Evolutionary conservation across 1,284 basidiomycete genomes (phyloP).

Genomic region (Trichosporon sp.): DNA sequence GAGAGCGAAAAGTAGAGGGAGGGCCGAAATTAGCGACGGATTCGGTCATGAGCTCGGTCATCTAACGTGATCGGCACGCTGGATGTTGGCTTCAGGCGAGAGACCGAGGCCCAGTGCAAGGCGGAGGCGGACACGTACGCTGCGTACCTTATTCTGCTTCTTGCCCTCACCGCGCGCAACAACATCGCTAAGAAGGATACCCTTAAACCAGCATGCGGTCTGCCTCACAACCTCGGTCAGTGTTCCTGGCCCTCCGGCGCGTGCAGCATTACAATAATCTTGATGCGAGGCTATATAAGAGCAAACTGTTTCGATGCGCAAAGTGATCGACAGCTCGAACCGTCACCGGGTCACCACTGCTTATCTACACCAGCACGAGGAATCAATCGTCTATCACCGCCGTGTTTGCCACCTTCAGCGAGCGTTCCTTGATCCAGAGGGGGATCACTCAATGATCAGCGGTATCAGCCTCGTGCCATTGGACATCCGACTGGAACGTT

Average conservation of each 20-base stretch:
- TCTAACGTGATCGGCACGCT: slow-evolving; percentile 11
- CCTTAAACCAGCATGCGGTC: background rate
- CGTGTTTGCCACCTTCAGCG: too few relatives aligned
- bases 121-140: background rate
- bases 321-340: background rate
- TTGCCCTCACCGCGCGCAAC: background rate
- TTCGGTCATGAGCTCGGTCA: slow-evolving; percentile 13
- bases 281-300: background rate
- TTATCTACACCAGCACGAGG: too few relatives aligned
- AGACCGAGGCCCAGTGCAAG: background rate
- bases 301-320: background rate
- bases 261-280: background rate
- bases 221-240: slow-evolving; percentile 1
- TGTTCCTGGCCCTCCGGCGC: background rate
- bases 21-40: background rate
- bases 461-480: too few relatives aligned
- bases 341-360: too few relatives aligned
- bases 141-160: background rate
- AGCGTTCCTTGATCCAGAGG: background rate
- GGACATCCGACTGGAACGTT: too few relatives aligned
- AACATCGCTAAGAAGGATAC: background rate
- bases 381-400: too few relatives aligned
- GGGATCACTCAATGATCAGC: background rate
- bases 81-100: background rate
- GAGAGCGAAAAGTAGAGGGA: background rate